phyloP scores from a whole-genome alignment of 2,329 filamentous ascomycete genomes.

The Pestalotiopsis sp. region DNA sequence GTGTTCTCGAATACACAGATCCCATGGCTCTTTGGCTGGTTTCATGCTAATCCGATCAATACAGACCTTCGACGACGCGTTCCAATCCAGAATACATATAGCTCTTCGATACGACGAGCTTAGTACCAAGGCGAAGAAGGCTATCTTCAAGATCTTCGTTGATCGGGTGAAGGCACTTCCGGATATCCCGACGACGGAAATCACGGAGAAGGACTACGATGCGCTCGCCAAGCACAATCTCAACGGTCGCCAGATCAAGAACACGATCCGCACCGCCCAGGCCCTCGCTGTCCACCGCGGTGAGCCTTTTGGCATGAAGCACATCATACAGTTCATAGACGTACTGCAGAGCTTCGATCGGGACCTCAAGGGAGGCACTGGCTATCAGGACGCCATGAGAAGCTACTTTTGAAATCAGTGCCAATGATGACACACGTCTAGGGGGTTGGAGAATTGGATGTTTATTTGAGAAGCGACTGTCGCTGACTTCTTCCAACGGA shows the following conservation, averaged over 20 bases:
- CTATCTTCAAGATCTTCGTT: constrained; percentile 85
- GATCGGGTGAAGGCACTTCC: constrained; percentile 70
- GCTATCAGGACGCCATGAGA: constrained; percentile 63
- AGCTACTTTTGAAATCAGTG: not conserved
- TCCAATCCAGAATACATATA: constrained; percentile 86
- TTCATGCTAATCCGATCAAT: not conserved
- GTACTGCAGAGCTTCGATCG: constrained; percentile 82
- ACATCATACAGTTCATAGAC: constrained; percentile 81
- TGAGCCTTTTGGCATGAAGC: constrained; percentile 72
- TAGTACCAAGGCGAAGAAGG: constrained; percentile 70
- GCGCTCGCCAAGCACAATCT: constrained; percentile 67
- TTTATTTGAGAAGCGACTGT: no score
- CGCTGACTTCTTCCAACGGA: no score
- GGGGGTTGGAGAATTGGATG: no score
- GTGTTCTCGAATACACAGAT: not conserved
- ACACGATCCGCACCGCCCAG: constrained; percentile 81
- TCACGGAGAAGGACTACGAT: constrained; percentile 69
- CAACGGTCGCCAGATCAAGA: constrained; percentile 78
- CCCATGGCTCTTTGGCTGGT: not conserved
- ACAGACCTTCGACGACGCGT: constrained; percentile 85
- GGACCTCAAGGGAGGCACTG: constrained; percentile 79
- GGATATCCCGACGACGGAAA: constrained; percentile 35
- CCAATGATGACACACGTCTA: no score
- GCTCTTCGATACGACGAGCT: constrained; percentile 80
- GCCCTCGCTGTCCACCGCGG: constrained; percentile 78